Evolutionary conservation across 1,284 basidiomycete genomes (phyloP).

Genomic region (Ustilago trichophora): DNA sequence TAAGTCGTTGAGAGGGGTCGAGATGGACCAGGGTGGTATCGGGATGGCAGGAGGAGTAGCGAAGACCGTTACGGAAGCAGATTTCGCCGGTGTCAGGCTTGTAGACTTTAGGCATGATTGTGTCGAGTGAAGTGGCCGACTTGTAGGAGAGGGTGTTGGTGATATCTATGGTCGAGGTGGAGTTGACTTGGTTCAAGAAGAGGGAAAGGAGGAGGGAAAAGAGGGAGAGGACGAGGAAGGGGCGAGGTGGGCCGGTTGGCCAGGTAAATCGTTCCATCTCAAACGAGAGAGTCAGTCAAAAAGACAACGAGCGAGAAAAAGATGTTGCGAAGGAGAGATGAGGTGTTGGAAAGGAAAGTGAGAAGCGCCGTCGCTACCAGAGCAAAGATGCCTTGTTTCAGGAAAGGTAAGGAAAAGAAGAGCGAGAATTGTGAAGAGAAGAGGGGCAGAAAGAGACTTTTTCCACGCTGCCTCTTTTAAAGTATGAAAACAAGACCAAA

Average conservation of each 20-base stretch:
- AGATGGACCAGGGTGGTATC: slow-evolving; percentile 7
- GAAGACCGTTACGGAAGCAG: slow-evolving; percentile 15
- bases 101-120: too few species aligned
- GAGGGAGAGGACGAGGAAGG: not conserved
- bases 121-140: too few species aligned
- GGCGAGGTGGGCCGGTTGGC: not conserved
- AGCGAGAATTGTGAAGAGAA: not conserved
- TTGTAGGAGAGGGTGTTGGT: not conserved
- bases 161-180: not conserved
- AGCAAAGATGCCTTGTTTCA: not conserved
- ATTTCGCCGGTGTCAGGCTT: slow-evolving; percentile 15
- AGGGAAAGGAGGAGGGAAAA: not conserved
- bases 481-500: too few species aligned
- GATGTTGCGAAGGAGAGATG: too few species aligned
- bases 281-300: too few species aligned
- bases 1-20: not conserved
- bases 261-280: not conserved
- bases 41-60: not conserved
- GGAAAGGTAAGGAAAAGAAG: not conserved
- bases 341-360: not conserved
- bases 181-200: too few species aligned
- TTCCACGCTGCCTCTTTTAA: too few species aligned
- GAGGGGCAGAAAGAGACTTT: not conserved
- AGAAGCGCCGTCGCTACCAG: slow-evolving; percentile 10
- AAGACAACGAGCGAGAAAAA: too few species aligned